Percentiles rank a stretch among this genome's conserved stretches.
Conservation (phyloP, 2,329 filamentous ascomycete species). For the Xylariaceae sp. region DNA sequence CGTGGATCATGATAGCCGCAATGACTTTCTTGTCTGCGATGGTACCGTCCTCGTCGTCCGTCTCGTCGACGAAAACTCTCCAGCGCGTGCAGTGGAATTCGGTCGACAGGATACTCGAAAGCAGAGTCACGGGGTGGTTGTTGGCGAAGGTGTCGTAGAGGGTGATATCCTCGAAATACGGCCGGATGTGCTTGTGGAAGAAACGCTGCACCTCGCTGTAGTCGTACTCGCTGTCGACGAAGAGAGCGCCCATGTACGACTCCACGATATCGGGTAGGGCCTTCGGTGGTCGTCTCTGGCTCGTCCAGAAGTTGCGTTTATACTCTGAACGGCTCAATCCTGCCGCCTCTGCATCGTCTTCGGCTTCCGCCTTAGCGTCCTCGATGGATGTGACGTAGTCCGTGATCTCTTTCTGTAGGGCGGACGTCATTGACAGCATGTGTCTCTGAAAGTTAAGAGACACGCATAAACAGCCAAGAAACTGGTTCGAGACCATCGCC, state of each 20-base stretch:
- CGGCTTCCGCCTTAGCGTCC: constrained; percentile 41
- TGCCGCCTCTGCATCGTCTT: constrained; percentile 34
- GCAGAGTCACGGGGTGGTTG: constrained; percentile 75
- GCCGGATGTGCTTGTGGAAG: constrained; percentile 68
- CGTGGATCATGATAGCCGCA: constrained; percentile 74
- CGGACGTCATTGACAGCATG: constrained; percentile 53
- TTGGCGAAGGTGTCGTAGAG: constrained; percentile 85
- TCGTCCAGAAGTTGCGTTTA: constrained; percentile 65
- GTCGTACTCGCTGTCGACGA: constrained; percentile 82
- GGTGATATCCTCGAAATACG: constrained; percentile 80
- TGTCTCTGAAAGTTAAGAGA: constrained; percentile 73
- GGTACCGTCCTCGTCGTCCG: constrained; percentile 36
- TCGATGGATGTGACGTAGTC: constrained; percentile 57
- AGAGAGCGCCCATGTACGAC: constrained; percentile 83
- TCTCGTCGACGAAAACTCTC: constrained; percentile 52
- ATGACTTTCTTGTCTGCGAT: constrained; percentile 52
- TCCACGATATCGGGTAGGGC: constrained; percentile 82
- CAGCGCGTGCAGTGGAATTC: constrained; percentile 60
- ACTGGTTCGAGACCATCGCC: constrained; percentile 98
- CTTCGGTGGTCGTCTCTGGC: constrained; percentile 63
- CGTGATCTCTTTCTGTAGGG: constrained; percentile 42
- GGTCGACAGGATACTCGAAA: constrained; percentile 60
- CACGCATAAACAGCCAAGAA: constrained; percentile 78
- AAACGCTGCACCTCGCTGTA: constrained; percentile 71
- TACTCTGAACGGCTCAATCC: constrained; percentile 38